Evolutionary conservation across 2,329 filamentous ascomycete species (phyloP).

Genomic region (Lachnellula subtilissima): DNA sequence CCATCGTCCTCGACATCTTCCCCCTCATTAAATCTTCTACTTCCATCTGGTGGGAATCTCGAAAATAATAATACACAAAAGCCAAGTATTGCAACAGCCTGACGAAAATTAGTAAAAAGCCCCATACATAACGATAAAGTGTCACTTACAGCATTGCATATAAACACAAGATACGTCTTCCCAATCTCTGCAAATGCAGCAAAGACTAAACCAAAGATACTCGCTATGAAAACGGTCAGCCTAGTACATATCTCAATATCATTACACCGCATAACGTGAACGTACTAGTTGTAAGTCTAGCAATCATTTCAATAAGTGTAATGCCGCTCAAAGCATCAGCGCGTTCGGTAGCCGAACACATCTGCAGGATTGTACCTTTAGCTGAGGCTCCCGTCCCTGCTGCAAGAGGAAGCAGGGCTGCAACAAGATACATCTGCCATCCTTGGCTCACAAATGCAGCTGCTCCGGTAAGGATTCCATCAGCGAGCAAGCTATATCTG

Average conservation of each 20-base stretch:
- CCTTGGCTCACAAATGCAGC: slow-evolving; percentile 56
- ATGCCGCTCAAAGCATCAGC: slow-evolving; percentile 65
- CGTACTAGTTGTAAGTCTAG: slow-evolving; percentile 47
- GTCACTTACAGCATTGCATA: slow-evolving; percentile 56
- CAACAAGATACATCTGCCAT: slow-evolving; percentile 67
- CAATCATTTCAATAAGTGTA: slow-evolving; percentile 65
- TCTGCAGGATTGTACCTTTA: slow-evolving; percentile 69
- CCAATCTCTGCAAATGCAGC: slow-evolving; percentile 57
- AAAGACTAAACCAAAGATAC: slow-evolving; percentile 64
- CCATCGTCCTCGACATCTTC: neutral
- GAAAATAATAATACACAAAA: slow-evolving; percentile 42
- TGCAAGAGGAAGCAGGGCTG: slow-evolving; percentile 60
- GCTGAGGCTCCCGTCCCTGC: slow-evolving; percentile 65
- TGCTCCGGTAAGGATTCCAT: slow-evolving; percentile 59
- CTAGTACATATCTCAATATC: too few relatives aligned
- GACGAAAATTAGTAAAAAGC: neutral
- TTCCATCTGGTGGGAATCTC: slow-evolving; percentile 41
- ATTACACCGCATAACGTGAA: neutral
- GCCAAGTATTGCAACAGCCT: slow-evolving; percentile 51
- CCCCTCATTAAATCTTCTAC: slow-evolving; percentile 16
- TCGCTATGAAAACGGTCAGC: slow-evolving; percentile 37
- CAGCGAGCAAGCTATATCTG: slow-evolving; percentile 59
- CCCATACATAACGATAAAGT: neutral
- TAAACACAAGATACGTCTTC: slow-evolving; percentile 58
- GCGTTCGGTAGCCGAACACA: slow-evolving; percentile 58